A percentile compares a stretch with the other conserved stretches of the same genome.
These are phyloP conservation scores for Amaranthus palmeri DNA, from an alignment of 148 eudicot genomes.

Conservation along the genomic window DNA sequence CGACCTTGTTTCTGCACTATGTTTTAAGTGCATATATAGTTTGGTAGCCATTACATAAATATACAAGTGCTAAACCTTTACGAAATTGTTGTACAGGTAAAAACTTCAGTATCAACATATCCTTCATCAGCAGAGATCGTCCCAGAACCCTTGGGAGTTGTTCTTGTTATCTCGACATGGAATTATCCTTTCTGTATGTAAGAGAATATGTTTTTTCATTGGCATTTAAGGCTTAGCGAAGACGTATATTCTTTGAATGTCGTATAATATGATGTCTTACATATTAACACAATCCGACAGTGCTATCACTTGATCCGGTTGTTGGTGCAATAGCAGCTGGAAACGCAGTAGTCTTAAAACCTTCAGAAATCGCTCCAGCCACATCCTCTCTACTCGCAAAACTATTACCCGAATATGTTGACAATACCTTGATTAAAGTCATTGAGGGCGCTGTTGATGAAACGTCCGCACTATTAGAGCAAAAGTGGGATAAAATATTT, in stretches of 20 bases:
- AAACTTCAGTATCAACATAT: slow-evolving; percentile 41
- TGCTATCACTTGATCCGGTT: slow-evolving; percentile 78
- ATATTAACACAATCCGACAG: slow-evolving; percentile 26
- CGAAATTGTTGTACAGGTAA: slow-evolving; percentile 37
- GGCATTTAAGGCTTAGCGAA: background rate
- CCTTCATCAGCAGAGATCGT: slow-evolving; percentile 69
- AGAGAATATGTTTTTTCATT: background rate
- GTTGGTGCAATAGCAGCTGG: slow-evolving; percentile 95
- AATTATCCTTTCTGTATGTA: slow-evolving; percentile 87
- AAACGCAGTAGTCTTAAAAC: slow-evolving; percentile 80
- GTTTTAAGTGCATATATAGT: too few relatives aligned
- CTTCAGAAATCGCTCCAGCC: slow-evolving; percentile 86
- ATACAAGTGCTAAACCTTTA: background rate
- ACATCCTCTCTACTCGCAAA: slow-evolving; percentile 62
- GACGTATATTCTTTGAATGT: background rate
- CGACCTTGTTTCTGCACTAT: too few relatives aligned
- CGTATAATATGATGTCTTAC: background rate
- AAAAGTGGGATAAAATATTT: slow-evolving; percentile 91
- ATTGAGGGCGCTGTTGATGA: slow-evolving; percentile 72
- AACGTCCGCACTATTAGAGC: slow-evolving; percentile 69
- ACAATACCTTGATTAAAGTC: slow-evolving; percentile 58
- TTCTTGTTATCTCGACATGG: slow-evolving; percentile 76
- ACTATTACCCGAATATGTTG: slow-evolving; percentile 57
- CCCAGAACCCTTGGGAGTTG: slow-evolving; percentile 64
- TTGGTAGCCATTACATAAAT: background rate